Evolutionary conservation across 2,329 filamentous ascomycete genomes (phyloP), one percentile per base, ranked within the genome.

Genomic region (Diaporthe australafricana): DNA sequence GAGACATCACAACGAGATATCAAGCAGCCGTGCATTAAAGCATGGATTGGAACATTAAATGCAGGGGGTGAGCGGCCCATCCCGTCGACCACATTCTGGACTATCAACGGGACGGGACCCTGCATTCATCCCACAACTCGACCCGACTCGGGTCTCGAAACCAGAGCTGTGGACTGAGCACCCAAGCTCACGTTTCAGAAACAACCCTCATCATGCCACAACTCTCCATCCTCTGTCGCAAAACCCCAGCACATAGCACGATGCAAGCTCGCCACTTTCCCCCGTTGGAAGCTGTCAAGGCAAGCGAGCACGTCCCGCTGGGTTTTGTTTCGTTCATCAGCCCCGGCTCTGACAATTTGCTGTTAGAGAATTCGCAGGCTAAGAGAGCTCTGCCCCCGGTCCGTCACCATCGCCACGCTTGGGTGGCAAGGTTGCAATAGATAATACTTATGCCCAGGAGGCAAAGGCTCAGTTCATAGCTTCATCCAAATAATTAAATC

Each of bases 241-340:
- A 65, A 27, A 66, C 57, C 69, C 69, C 40, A 56, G 69, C n/a
- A 50, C 42, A 67, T 70, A 47, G 69, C 40, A 67, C 68, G 47
- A 70, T 65, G 25, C 5, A 12, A n/a, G 17, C 32, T 57, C 57
- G 47, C 52, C 68, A 66, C n/a, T 14, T 2, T 14, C 38, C 32
- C 14, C 5, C 6, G 52, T 55, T 55, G 52, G 52, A 32, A 16
- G 35, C 55, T 62, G 56, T 45, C 56, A 62, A 62, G 9, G 57
- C 40, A 48, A 12, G 40, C 42, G 40, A 42, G 27, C 57, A 63
- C 42, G 42, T 27, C 42, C 42, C 42, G 27, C 42, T 48, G 42
- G 6, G 25, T 22, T 66, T 42, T 56, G 60, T 70, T 63, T 63
- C 57, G 42, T 63, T 63, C 57, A 20, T 42, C 20, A n/a, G 38